A percentile compares a stretch with the other conserved stretches of the same genome.
Conservation (phyloP, 345 rosid species). For the Salix arbutifolia region DNA sequence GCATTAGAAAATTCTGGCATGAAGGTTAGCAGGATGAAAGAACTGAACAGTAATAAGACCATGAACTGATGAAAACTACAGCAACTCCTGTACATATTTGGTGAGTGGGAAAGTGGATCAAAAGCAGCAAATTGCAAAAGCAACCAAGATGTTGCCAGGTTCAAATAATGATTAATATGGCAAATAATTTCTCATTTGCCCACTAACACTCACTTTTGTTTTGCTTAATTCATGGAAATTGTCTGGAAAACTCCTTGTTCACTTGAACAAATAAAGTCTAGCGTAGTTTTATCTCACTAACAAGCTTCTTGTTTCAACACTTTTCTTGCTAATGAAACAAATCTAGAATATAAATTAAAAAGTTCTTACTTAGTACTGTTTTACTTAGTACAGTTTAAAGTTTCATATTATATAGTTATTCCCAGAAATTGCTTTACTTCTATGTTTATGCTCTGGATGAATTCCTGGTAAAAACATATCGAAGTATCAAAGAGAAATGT, state of each 20-base stretch:
- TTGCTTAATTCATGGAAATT: not conserved
- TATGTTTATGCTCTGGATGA: not conserved
- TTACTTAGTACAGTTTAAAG: not conserved
- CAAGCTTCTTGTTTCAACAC: not conserved
- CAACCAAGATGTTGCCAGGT: not conserved
- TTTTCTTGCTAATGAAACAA: not conserved
- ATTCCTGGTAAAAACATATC: not conserved
- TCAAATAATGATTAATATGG: not conserved
- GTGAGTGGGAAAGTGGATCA: not conserved
- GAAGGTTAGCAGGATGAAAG: not conserved
- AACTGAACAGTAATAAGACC: not conserved
- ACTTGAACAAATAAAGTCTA: not conserved
- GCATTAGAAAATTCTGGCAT: not conserved
- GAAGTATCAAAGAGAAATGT: not conserved
- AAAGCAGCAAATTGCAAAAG: not conserved
- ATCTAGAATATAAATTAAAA: not conserved
- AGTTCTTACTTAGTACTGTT: not conserved
- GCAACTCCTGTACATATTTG: not conserved
- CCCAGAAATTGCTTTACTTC: not conserved
- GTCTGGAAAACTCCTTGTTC: not conserved
- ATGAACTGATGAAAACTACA: not conserved
- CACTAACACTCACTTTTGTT: not conserved
- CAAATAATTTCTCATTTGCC: not conserved
- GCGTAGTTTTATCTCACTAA: not conserved
- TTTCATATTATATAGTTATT: not conserved